Evolutionary conservation across 2,329 filamentous ascomycete species (phyloP).

Genomic region (Fusarium sp.): DNA sequence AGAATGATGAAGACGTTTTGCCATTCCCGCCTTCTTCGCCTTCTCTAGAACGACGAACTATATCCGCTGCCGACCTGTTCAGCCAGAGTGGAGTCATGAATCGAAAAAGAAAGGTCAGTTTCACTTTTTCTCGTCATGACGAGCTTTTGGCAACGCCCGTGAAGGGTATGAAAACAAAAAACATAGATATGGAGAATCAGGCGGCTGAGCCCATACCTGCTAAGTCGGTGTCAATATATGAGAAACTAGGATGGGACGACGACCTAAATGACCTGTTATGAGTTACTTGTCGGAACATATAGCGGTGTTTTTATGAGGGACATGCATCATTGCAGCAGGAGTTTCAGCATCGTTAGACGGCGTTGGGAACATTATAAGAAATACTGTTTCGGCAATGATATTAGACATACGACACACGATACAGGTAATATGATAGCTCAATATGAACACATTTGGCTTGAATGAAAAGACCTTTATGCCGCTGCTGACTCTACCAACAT

Average conservation of each 20-base stretch:
- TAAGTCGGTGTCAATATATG: slow-evolving; percentile 60
- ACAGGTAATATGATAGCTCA: slow-evolving; percentile 28
- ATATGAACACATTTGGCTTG: not conserved
- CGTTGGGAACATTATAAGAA: slow-evolving; percentile 34
- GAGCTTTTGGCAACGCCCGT: slow-evolving; percentile 53
- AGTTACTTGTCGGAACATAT: slow-evolving; percentile 39
- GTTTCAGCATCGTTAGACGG: slow-evolving; percentile 37
- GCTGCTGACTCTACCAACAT: slow-evolving; percentile 64
- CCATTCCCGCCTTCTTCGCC: slow-evolving; percentile 52
- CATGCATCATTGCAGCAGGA: slow-evolving; percentile 30
- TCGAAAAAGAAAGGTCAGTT: slow-evolving; percentile 31
- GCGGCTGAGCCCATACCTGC: slow-evolving; percentile 17
- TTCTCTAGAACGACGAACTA: slow-evolving; percentile 42
- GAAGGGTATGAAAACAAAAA: slow-evolving; percentile 44
- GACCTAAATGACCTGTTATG: slow-evolving; percentile 61
- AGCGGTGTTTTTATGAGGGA: slow-evolving; percentile 34
- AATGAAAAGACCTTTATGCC: slow-evolving; percentile 34
- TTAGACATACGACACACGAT: slow-evolving; percentile 39
- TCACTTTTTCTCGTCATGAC: slow-evolving; percentile 20
- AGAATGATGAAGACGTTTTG: slow-evolving; percentile 39
- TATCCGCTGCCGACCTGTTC: slow-evolving; percentile 21
- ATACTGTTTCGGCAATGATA: slow-evolving; percentile 38
- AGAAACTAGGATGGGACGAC: slow-evolving; percentile 68
- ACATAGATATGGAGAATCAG: slow-evolving; percentile 10
- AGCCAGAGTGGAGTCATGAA: slow-evolving; percentile 24